A percentile compares a stretch with the other conserved stretches of the same genome.
These are phyloP conservation scores for Ajuga chamaepitys DNA, from an alignment of 257 asterid species.

Conservation along the genomic window DNA sequence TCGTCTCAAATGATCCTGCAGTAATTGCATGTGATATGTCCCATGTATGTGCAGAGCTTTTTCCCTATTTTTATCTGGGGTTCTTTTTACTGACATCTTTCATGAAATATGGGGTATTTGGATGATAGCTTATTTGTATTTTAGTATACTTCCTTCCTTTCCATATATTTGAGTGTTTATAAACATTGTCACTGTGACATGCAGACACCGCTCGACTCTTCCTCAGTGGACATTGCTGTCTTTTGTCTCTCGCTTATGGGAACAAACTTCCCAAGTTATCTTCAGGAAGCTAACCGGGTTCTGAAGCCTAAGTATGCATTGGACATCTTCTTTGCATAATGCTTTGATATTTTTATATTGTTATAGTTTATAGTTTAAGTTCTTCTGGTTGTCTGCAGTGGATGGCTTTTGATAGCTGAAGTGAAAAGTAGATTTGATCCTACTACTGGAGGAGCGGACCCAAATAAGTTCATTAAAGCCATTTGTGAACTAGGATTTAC, in stretches of 20 bases:
- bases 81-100: neutral
- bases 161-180: neutral
- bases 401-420: conserved; percentile 97
- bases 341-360: neutral
- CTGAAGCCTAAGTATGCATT: conserved; percentile 56
- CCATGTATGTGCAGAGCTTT: conserved; percentile 35
- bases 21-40: conserved; percentile 97
- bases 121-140: neutral
- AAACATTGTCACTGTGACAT: conserved; percentile 8
- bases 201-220: conserved; percentile 79
- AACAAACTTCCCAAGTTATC: conserved; percentile 68
- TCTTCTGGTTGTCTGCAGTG: conserved; percentile 37
- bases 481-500: conserved; percentile 71
- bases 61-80: neutral
- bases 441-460: conserved; percentile 81
- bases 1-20: conserved; percentile 69
- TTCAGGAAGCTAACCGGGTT: conserved; percentile 75
- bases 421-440: conserved; percentile 96
- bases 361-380: conserved; percentile 9
- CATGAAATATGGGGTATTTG: neutral
- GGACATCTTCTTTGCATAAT: neutral
- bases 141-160: neutral
- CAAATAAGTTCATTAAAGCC: conserved; percentile 53
- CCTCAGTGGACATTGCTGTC: conserved; percentile 76
- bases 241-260: conserved; percentile 98